Conservation (phyloP, 2,329 filamentous ascomycete genomes). For the Pseudofabraea citricarpa region DNA sequence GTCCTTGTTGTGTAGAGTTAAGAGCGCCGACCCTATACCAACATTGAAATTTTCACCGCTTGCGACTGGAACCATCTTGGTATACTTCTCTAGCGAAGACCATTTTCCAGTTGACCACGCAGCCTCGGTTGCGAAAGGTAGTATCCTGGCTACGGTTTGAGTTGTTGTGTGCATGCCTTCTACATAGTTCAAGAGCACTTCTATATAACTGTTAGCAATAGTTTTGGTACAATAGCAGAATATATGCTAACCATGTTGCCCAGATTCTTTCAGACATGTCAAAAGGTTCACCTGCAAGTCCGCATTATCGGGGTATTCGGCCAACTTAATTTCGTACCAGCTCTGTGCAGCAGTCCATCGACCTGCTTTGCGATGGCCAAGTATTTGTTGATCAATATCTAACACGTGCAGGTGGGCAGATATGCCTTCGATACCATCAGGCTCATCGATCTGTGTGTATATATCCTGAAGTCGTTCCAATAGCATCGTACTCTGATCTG, state of each 20-base stretch:
- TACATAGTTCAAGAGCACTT: slow-evolving; percentile 81
- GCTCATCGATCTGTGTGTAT: slow-evolving; percentile 96
- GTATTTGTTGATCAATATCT: slow-evolving; percentile 88
- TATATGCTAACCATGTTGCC: slow-evolving; percentile 71
- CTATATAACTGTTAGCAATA: slow-evolving; percentile 36
- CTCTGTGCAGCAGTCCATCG: slow-evolving; percentile 93
- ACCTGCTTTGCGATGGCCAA: slow-evolving; percentile 89
- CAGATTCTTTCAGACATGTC: slow-evolving; percentile 88
- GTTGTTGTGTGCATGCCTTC: slow-evolving; percentile 60
- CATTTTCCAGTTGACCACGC: slow-evolving; percentile 87
- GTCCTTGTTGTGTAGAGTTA: slow-evolving; percentile 51
- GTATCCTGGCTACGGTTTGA: slow-evolving; percentile 54
- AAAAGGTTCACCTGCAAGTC: slow-evolving; percentile 80
- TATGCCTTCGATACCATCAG: slow-evolving; percentile 92
- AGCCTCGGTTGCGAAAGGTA: slow-evolving; percentile 85
- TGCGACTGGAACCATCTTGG: slow-evolving; percentile 41
- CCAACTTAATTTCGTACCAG: slow-evolving; percentile 92
- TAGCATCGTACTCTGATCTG: slow-evolving; percentile 56
- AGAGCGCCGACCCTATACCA: slow-evolving; percentile 65
- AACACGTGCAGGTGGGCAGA: slow-evolving; percentile 80
- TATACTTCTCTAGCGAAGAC: slow-evolving; percentile 66
- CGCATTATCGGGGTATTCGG: slow-evolving; percentile 69
- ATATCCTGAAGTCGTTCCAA: slow-evolving; percentile 83
- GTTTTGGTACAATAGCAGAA: slow-evolving; percentile 9
- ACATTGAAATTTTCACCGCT: slow-evolving; percentile 71